Evolutionary conservation across 805 yeast genomes (phyloP).

Genomic region (Spathaspora boniae): DNA sequence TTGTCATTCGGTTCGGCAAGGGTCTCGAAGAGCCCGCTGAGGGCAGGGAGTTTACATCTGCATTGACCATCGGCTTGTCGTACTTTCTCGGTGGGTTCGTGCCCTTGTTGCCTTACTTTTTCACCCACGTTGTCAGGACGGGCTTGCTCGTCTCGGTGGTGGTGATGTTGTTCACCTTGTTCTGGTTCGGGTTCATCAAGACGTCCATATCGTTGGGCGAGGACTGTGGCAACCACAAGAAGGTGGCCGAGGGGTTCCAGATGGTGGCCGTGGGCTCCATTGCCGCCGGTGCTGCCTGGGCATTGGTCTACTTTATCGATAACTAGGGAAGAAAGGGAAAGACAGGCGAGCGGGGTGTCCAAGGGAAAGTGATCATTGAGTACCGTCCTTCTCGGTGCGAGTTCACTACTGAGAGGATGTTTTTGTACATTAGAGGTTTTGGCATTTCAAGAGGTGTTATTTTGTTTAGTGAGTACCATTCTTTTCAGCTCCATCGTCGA

Average conservation of each 20-base stretch:
- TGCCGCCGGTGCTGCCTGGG: conserved; percentile 98
- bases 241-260: conserved; percentile 76
- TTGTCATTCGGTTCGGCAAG: conserved; percentile 81
- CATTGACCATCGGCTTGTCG: conserved; percentile 83
- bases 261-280: conserved; percentile 96
- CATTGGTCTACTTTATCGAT: conserved; percentile 74
- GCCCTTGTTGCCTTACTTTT: conserved; percentile 89
- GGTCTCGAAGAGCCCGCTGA: conserved; percentile 96
- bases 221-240: conserved; percentile 58
- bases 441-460: too few relatives aligned
- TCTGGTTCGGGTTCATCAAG: conserved; percentile 82
- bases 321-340: too few relatives aligned
- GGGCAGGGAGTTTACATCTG: conserved; percentile 83
- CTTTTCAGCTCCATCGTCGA: too few relatives aligned
- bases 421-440: too few relatives aligned
- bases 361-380: too few relatives aligned
- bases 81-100: conserved; percentile 91
- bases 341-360: too few relatives aligned
- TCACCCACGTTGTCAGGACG: conserved; percentile 66
- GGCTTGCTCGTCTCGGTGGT: conserved; percentile 74
- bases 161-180: conserved; percentile 82
- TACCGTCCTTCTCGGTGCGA: too few relatives aligned
- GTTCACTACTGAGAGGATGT: too few relatives aligned
- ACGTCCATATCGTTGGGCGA: conserved; percentile 82
- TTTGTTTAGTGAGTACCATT: too few relatives aligned